phyloP scores from a whole-genome alignment of 2,329 filamentous ascomycete species.

The Lecanicillium sp. region DNA sequence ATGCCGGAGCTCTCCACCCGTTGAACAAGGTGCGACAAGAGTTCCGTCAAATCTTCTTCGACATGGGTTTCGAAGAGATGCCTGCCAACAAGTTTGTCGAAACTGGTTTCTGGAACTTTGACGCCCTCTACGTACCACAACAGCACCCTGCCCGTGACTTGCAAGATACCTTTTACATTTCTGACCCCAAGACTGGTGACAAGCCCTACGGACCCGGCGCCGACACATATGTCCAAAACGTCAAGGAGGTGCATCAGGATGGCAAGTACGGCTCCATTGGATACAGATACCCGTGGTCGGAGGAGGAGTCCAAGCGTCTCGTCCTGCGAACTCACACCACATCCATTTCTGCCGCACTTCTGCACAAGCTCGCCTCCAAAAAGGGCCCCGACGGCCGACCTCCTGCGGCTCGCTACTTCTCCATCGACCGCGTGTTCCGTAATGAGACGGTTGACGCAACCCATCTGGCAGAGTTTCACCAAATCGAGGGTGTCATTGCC shows the following conservation, averaged over 20 bases:
- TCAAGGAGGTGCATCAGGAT: conserved; percentile 77
- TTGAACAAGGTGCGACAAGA: conserved; percentile 93
- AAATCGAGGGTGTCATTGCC: conserved; percentile 96
- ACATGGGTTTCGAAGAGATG: conserved; percentile 99
- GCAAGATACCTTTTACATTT: conserved; percentile 98
- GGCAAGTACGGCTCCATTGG: conserved; percentile 93
- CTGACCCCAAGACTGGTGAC: conserved; percentile 73
- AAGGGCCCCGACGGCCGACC: conserved; percentile 63
- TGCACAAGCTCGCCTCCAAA: conserved; percentile 78
- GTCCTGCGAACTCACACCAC: conserved; percentile 96
- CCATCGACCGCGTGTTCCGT: conserved; percentile 94
- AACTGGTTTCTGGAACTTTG: conserved; percentile 97
- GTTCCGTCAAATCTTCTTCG: conserved; percentile 97
- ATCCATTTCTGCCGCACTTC: conserved; percentile 79
- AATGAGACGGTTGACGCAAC: conserved; percentile 97
- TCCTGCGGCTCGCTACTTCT: conserved; percentile 84
- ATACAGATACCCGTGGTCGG: conserved; percentile 90
- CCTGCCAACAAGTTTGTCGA: conserved; percentile 89
- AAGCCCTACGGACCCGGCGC: conserved; percentile 62
- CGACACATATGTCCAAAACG: conserved; percentile 79
- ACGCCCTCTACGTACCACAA: conserved; percentile 91
- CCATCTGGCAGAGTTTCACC: conserved; percentile 95
- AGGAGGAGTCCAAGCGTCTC: conserved; percentile 75
- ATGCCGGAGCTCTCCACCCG: conserved; percentile 54
- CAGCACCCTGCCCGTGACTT: conserved; percentile 96